Conservation (phyloP, 345 rosid species). For the Camelina hispida region DNA sequence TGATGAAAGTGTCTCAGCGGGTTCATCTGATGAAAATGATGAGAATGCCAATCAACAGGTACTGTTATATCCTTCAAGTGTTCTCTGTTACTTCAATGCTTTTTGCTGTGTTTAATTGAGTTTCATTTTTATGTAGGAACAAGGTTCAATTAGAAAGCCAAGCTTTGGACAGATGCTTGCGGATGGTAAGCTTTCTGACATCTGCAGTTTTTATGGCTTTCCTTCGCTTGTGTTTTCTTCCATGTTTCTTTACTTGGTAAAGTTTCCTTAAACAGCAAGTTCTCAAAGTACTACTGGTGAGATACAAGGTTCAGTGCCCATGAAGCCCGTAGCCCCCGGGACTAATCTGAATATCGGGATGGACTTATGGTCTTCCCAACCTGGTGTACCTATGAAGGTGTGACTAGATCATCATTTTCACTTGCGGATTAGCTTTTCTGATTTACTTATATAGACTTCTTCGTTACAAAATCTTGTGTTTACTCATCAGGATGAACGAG, state of each 20-base stretch:
- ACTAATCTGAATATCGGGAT: slow-evolving; percentile 90
- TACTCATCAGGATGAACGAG: slow-evolving; percentile 80
- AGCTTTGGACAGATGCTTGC: slow-evolving; percentile 83
- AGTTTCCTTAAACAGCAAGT: slow-evolving; percentile 58
- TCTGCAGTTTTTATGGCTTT: slow-evolving; percentile 14
- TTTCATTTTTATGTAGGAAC: slow-evolving; percentile 52
- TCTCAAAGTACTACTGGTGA: slow-evolving; percentile 58
- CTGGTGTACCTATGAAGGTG: slow-evolving; percentile 68
- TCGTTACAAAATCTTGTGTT: slow-evolving; percentile 21
- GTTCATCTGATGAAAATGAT: slow-evolving; percentile 85
- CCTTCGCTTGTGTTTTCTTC: background rate
- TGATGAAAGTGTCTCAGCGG: slow-evolving; percentile 88
- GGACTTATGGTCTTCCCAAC: slow-evolving; percentile 82
- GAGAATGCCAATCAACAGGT: slow-evolving; percentile 78
- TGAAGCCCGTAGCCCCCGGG: slow-evolving; percentile 71
- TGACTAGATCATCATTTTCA: slow-evolving; percentile 51
- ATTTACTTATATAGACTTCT: background rate
- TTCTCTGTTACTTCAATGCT: background rate
- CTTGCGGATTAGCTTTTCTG: slow-evolving; percentile 13
- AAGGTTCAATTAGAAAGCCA: slow-evolving; percentile 61
- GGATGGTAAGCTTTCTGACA: slow-evolving; percentile 58
- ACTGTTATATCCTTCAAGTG: slow-evolving; percentile 16
- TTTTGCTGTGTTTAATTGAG: background rate
- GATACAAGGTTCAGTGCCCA: slow-evolving; percentile 57
- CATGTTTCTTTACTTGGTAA: slow-evolving; percentile 29